Evolutionary conservation across 805 yeast genomes (phyloP).

Genomic region (Isabelozyma gotoi): DNA sequence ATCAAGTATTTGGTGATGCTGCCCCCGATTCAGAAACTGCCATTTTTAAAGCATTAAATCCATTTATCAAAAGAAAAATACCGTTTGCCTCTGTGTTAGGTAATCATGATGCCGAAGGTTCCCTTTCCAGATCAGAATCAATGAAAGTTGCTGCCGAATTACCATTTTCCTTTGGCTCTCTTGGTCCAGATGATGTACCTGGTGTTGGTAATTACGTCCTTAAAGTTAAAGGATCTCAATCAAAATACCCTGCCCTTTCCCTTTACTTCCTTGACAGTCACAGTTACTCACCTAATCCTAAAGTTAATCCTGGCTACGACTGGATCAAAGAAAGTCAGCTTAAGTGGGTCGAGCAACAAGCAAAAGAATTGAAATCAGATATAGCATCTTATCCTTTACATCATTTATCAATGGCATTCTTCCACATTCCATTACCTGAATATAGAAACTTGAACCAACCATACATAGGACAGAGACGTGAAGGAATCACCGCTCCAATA

Average conservation of each 20-base stretch:
- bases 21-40: slow-evolving; percentile 84
- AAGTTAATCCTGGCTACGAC: slow-evolving; percentile 76
- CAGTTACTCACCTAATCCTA: slow-evolving; percentile 66
- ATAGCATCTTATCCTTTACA: slow-evolving; percentile 34
- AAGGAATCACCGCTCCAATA: slow-evolving; percentile 76
- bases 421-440: slow-evolving; percentile 94
- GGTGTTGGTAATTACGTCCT: slow-evolving; percentile 84
- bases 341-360: slow-evolving; percentile 47
- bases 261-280: slow-evolving; percentile 86
- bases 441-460: slow-evolving; percentile 50
- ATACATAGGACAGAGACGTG: slow-evolving; percentile 64
- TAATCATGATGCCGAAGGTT: slow-evolving; percentile 92
- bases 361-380: slow-evolving; percentile 22
- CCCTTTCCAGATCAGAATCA: slow-evolving; percentile 55
- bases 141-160: slow-evolving; percentile 55
- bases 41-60: slow-evolving; percentile 70
- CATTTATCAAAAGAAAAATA: slow-evolving; percentile 63
- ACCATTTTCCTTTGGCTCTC: slow-evolving; percentile 65
- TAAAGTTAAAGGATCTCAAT: slow-evolving; percentile 44
- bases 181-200: slow-evolving; percentile 65
- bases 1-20: slow-evolving; percentile 80
- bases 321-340: slow-evolving; percentile 76
- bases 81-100: slow-evolving; percentile 90
- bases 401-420: slow-evolving; percentile 80
- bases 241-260: slow-evolving; percentile 45